These are phyloP conservation scores for Bolboschoenus planiculmis DNA, from an alignment of 176 grass and related monocot genomes.

Conservation along the genomic window DNA sequence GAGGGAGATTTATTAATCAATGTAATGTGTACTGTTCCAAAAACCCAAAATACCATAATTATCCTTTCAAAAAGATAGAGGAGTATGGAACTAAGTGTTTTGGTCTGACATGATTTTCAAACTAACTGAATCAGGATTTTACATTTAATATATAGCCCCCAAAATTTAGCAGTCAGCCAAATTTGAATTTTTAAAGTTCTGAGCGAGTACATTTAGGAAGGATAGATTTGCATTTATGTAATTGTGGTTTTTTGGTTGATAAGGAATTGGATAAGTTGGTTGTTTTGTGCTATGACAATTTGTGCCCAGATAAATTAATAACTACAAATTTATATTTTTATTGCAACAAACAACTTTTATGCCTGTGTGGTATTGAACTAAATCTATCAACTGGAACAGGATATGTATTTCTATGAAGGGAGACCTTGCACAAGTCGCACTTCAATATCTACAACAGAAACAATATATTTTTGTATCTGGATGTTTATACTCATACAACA, in stretches of 20 bases:
- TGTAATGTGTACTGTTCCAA: background rate
- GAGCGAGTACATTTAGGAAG: background rate
- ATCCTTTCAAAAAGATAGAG: background rate
- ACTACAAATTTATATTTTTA: background rate
- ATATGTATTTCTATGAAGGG: slow-evolving; percentile 3
- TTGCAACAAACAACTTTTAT: background rate
- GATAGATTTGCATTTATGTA: background rate
- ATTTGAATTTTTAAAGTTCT: background rate
- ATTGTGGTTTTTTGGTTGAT: background rate
- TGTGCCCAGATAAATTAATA: background rate
- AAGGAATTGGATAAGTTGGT: background rate
- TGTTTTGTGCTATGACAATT: background rate
- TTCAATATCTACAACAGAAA: background rate
- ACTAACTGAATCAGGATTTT: background rate
- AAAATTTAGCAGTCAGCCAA: background rate
- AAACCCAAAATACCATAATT: background rate
- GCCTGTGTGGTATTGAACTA: background rate
- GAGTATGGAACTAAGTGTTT: background rate
- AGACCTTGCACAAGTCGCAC: background rate
- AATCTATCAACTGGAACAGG: slow-evolving; percentile 9
- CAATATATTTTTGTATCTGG: slow-evolving; percentile 13
- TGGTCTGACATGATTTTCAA: background rate
- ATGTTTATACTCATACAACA: background rate
- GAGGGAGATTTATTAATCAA: background rate
- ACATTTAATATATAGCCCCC: background rate